Base-by-base conservation (phyloP, 2,329 filamentous ascomycete species). In the Fusarium albidum region DNA sequence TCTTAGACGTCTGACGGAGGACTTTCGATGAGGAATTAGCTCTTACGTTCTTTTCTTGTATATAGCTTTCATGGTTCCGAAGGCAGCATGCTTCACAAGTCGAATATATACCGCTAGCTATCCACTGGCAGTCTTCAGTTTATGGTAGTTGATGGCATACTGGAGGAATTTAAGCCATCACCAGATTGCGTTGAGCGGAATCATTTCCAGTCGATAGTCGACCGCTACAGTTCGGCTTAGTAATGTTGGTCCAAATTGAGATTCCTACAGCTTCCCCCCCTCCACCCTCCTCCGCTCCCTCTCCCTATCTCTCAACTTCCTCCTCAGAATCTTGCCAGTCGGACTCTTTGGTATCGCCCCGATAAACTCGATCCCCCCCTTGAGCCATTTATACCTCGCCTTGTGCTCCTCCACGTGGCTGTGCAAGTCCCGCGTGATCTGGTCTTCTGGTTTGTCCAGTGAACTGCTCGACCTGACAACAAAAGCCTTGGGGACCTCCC, bases 291-390 rank as follows among this genome's bases (percentile, higher is more conserved):
- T 41, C 4, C 14, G 25, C 13, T 37, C 15, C 2, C 7, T 50
- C 9, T 56, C 53, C 14, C 15, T 55, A 3, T 55, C 54, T 2
- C 52, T 33, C 6, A 57, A 9, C n/a, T 38, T 51, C 0, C 54
- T 34, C 1, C 54, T 51, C 21, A 57, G 11, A 39, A 92, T 90
- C 81, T 92, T 91, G 6, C 89, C 89, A 63, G 83, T 88, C 0
- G 87, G 82, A 65, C 84, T 89, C 79, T 91, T 91, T 4, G 89
- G 89, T 18, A 92, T 84, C 33, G 75, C 78, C 18, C 87, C 83
- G 6, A 88, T 75, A 55, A 89, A 89, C 67, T 85, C 82, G 2
- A 89, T 73, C 0, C 76, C 81, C 44, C 83, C 87, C 63, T 82
- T 83, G 52, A 90, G 76, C 78, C 83, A 86, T 74, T 90, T 90